These are phyloP conservation scores for Teunomyces stri DNA, from an alignment of 805 yeast genomes.

Conservation along the genomic window DNA sequence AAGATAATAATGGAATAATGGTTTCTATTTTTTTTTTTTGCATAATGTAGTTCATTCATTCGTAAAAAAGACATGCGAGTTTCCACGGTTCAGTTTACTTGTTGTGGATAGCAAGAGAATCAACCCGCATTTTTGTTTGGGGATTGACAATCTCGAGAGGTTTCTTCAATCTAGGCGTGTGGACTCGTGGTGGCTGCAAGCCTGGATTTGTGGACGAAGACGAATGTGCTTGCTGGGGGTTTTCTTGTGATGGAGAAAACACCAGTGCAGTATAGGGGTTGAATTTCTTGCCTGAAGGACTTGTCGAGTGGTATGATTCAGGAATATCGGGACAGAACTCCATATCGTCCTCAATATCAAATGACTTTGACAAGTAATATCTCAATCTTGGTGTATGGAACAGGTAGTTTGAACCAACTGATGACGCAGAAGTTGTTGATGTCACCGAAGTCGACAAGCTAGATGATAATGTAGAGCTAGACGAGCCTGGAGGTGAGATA, in stretches of 20 bases:
- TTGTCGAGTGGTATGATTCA: slow-evolving; percentile 21
- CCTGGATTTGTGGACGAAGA: slow-evolving; percentile 12
- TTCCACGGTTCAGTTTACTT: slow-evolving; percentile 1
- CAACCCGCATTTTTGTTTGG: slow-evolving; percentile 54
- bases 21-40: background rate
- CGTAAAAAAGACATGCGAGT: slow-evolving; percentile 2
- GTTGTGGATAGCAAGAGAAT: slow-evolving; percentile 41
- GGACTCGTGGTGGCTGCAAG: slow-evolving; percentile 41
- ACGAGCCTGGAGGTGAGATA: slow-evolving; percentile 19
- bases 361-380: slow-evolving; percentile 57
- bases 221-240: slow-evolving; percentile 20
- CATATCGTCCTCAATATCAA: slow-evolving; percentile 61
- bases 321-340: slow-evolving; percentile 65
- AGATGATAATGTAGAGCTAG: slow-evolving; percentile 14
- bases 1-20: background rate
- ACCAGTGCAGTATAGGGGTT: slow-evolving; percentile 67
- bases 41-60: slow-evolving; percentile 4
- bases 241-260: slow-evolving; percentile 53
- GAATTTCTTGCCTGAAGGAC: slow-evolving; percentile 48
- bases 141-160: slow-evolving; percentile 64
- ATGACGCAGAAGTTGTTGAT: slow-evolving; percentile 7
- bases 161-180: slow-evolving; percentile 58
- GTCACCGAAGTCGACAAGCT: slow-evolving; percentile 6
- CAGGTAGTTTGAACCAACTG: slow-evolving; percentile 26
- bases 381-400: slow-evolving; percentile 51